Conservation (phyloP, 768 basidiomycete species). For the Lentinula boryana region DNA sequence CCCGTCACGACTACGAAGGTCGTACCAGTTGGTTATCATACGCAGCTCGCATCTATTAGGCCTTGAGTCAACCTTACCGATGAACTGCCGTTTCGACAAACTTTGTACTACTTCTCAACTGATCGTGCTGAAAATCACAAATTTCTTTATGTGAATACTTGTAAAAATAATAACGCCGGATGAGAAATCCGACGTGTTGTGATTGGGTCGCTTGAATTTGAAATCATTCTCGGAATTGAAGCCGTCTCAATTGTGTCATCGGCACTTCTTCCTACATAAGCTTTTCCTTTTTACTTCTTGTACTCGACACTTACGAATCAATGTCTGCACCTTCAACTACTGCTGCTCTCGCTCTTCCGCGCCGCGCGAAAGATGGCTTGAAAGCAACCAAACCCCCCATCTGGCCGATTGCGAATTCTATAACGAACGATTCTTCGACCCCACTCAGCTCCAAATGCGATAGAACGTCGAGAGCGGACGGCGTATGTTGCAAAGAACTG, state of each 20-base stretch:
- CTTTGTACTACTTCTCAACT: no score
- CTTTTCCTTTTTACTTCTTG: neutral
- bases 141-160: no score
- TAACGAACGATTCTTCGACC: conserved; percentile 24
- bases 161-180: neutral
- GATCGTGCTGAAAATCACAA: no score
- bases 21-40: neutral
- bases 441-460: conserved; percentile 57
- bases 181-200: neutral
- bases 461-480: conserved; percentile 44
- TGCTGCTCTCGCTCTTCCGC: conserved; percentile 4
- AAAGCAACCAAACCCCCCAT: conserved; percentile 43
- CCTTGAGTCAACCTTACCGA: neutral
- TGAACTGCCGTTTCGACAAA: no score
- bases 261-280: neutral
- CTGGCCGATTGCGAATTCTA: conserved; percentile 54
- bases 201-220: neutral
- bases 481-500: conserved; percentile 86
- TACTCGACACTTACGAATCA: no score
- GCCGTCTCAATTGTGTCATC: neutral
- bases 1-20: neutral
- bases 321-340: neutral
- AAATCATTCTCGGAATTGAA: neutral
- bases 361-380: neutral
- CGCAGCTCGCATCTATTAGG: neutral